Evolutionary conservation across 768 basidiomycete genomes (phyloP).

Genomic region (Podaxis sp.): DNA sequence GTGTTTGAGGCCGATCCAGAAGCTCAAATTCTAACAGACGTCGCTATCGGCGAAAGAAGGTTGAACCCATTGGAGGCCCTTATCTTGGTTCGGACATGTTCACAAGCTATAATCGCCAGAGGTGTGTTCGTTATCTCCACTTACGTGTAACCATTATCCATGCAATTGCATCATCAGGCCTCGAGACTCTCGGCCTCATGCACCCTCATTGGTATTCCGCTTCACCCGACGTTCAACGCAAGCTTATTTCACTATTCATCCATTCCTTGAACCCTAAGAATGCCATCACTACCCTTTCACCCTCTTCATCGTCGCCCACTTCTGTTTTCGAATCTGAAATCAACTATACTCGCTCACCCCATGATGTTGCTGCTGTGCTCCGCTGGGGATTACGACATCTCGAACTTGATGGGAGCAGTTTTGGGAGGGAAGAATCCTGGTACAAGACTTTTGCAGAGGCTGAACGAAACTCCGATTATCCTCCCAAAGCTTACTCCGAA

Average conservation of each 20-base stretch:
- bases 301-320: conserved; percentile 39
- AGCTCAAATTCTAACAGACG: conserved; percentile 46
- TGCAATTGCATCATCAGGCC: conserved; percentile 40
- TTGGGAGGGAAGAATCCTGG: conserved; percentile 67
- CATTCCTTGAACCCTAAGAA: conserved; percentile 53
- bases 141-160: conserved; percentile 9
- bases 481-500: conserved; percentile 60
- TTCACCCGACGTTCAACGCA: conserved; percentile 64
- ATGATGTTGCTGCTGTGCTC: conserved; percentile 77
- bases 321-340: conserved; percentile 66
- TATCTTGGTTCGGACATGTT: conserved; percentile 62
- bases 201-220: conserved; percentile 83
- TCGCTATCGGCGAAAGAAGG: conserved; percentile 53
- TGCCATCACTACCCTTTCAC: conserved; percentile 48
- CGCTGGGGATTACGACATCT: conserved; percentile 82
- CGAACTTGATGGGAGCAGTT: conserved; percentile 53
- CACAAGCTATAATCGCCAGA: conserved; percentile 60
- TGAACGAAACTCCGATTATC: conserved; percentile 61
- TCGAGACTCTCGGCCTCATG: conserved; percentile 82
- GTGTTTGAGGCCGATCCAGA: conserved; percentile 63
- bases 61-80: conserved; percentile 64
- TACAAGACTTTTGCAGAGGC: conserved; percentile 60
- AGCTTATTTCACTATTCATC: conserved; percentile 70
- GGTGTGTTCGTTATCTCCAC: conserved; percentile 41
- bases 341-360: conserved; percentile 60